A percentile compares a stretch with the other conserved stretches of the same genome.
These are phyloP conservation scores for Cytospora chrysosperma DNA, from an alignment of 2,329 filamentous ascomycete species.

Conservation along the genomic window DNA sequence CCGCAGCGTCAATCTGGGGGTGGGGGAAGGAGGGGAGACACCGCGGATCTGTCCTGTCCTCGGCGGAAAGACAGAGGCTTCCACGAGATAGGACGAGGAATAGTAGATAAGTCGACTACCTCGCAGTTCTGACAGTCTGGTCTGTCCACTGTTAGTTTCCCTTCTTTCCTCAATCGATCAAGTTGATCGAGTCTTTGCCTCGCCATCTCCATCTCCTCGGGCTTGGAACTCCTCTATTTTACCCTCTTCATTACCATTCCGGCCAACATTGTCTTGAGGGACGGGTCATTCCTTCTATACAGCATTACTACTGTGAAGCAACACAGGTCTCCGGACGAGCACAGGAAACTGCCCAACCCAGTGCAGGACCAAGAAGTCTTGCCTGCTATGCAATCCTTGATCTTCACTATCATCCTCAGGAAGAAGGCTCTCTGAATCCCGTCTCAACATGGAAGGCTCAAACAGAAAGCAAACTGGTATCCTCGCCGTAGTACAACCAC, in stretches of 20 bases:
- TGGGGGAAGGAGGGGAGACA: background rate
- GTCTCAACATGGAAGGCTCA: background rate
- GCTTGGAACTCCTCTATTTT: background rate
- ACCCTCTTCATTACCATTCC: background rate
- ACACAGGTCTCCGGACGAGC: no score
- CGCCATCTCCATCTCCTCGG: background rate
- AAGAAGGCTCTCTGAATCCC: conserved; percentile 1
- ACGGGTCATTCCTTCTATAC: background rate
- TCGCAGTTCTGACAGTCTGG: background rate
- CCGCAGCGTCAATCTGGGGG: conserved; percentile 5
- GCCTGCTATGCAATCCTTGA: conserved; percentile 22
- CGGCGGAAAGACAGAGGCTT: background rate
- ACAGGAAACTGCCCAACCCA: background rate
- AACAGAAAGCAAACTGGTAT: background rate
- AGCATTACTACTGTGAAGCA: no score
- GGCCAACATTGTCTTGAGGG: background rate
- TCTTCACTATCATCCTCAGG: conserved; percentile 2
- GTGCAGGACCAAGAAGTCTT: background rate
- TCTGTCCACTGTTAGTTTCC: background rate
- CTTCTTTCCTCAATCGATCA: background rate
- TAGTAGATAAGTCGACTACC: conserved; percentile 14
- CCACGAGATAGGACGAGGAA: background rate
- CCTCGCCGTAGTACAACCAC: background rate
- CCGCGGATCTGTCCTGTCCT: background rate
- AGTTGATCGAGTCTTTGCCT: conserved; percentile 2